phyloP scores from a whole-genome alignment of 352 stramenopile species.

The Phytopythium oedochilum region DNA sequence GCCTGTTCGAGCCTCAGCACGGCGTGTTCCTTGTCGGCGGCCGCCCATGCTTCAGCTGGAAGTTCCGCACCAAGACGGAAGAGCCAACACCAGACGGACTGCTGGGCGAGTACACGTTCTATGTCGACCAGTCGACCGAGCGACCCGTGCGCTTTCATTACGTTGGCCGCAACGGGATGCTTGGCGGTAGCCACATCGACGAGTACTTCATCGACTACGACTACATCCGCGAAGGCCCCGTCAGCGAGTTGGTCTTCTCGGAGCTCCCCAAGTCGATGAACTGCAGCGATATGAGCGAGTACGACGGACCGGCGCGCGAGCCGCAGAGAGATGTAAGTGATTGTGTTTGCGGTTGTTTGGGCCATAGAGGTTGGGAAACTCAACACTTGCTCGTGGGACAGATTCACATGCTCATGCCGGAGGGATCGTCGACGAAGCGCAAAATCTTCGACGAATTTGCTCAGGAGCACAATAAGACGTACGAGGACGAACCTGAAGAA shows the following conservation, averaged over 20 bases:
- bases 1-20: constrained; percentile 79
- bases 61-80: constrained; percentile 56
- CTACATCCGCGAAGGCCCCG: constrained; percentile 69
- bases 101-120: constrained; percentile 84
- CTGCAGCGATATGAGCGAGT: constrained; percentile 58
- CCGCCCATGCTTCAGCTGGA: constrained; percentile 79
- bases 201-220: constrained; percentile 90
- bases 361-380: not conserved
- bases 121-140: constrained; percentile 73
- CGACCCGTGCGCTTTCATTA: constrained; percentile 84
- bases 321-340: constrained; percentile 60
- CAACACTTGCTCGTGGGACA: constrained; percentile 15
- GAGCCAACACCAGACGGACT: constrained; percentile 57
- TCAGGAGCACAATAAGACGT: constrained; percentile 51
- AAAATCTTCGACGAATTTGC: constrained; percentile 68
- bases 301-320: constrained; percentile 43
- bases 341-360: constrained; percentile 4
- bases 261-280: constrained; percentile 76
- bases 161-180: constrained; percentile 77
- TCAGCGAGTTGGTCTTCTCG: constrained; percentile 62
- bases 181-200: constrained; percentile 87
- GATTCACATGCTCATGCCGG: constrained; percentile 82
- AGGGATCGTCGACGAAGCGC: constrained; percentile 51
- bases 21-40: constrained; percentile 69
- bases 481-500: constrained; percentile 38